Base-by-base conservation (phyloP, 2,329 filamentous ascomycete genomes). In the Penicillium sp. region DNA sequence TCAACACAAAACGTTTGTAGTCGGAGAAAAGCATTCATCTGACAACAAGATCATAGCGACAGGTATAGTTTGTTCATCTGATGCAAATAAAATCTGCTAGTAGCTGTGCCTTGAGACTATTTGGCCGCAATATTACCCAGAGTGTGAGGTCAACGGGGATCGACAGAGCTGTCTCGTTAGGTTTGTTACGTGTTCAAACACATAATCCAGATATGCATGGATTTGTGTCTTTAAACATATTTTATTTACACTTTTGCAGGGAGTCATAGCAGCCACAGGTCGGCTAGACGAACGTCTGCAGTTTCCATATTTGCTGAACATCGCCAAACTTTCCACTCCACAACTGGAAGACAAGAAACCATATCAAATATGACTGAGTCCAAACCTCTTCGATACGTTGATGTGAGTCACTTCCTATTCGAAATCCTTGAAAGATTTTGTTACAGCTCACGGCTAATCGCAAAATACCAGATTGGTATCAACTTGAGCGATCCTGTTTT, bases 401-500 rank as follows among this genome's bases (percentile, higher is more conserved):
- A 79, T 71, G 76, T 78, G 64, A 44, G 76, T 73, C 49, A 41
- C 5, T 9, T n/a, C 16, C 10, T 2, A 1, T 36, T 29, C 2
- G 14, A 27, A 29, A 23, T 23, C 5, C 23, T 23, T 23, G n/a
- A n/a, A n/a, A n/a, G n/a, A 23, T 23, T 23, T 3, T 23, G 23
- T 23, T 14, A 2, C 14, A 46, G 26, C 5, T 11, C 38, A 30
- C 47, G 47, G 38, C 62, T 68, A 45, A 68, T 53, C 39, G 3
- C 26, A 16, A 43, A 16, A 47, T 42, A 48, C 59, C 35, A 88
- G 83, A 84, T 99, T 67, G 94, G 93, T 54, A 97, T 99, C 79
- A 99, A 99, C 73, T 83, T 99, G 51, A 89, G 92, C 49, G 94
- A 99, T 68, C 89, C 90, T 48, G 90, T 97, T 56, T 99, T 93